phyloP scores from a whole-genome alignment of 441 rosid genomes.

The Erodium chrysanthum region DNA sequence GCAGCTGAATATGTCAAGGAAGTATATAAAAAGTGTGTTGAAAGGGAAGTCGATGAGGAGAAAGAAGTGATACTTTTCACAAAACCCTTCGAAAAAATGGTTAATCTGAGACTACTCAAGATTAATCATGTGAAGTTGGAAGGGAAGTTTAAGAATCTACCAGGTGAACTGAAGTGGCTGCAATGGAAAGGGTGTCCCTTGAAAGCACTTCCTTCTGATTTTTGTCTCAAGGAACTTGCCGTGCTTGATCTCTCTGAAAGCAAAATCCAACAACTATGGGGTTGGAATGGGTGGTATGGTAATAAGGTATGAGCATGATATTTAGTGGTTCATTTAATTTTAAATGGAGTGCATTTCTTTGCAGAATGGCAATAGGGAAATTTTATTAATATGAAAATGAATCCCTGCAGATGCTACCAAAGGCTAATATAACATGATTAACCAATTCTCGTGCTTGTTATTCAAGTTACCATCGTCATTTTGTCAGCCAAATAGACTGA shows the following conservation, averaged over 20 bases:
- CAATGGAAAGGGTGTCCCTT: constrained; percentile 56
- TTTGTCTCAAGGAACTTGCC: constrained; percentile 31
- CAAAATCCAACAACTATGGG: constrained; percentile 28
- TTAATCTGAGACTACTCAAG: constrained; percentile 46
- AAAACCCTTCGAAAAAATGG: constrained; percentile 33
- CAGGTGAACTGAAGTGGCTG: constrained; percentile 50
- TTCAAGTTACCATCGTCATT: background rate
- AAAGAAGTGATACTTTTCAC: constrained; percentile 24
- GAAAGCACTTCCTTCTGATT: constrained; percentile 36
- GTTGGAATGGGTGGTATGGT: background rate
- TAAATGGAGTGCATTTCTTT: too few species aligned
- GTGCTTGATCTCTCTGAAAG: constrained; percentile 62
- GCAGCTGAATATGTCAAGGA: constrained; percentile 17
- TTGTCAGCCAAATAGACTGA: too few species aligned
- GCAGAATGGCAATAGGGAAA: background rate
- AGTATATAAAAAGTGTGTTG: constrained; percentile 10
- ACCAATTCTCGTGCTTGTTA: too few species aligned
- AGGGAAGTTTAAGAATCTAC: constrained; percentile 40
- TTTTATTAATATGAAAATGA: background rate
- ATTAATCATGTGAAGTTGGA: constrained; percentile 39
- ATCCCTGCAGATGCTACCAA: background rate
- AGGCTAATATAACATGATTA: constrained; percentile 7
- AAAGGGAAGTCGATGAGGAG: constrained; percentile 14
- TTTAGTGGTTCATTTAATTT: background rate
- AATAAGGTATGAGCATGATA: constrained; percentile 24